These are phyloP conservation scores for Neobulgaria alba DNA, from an alignment of 2,329 filamentous ascomycete genomes.

Conservation along the genomic window DNA sequence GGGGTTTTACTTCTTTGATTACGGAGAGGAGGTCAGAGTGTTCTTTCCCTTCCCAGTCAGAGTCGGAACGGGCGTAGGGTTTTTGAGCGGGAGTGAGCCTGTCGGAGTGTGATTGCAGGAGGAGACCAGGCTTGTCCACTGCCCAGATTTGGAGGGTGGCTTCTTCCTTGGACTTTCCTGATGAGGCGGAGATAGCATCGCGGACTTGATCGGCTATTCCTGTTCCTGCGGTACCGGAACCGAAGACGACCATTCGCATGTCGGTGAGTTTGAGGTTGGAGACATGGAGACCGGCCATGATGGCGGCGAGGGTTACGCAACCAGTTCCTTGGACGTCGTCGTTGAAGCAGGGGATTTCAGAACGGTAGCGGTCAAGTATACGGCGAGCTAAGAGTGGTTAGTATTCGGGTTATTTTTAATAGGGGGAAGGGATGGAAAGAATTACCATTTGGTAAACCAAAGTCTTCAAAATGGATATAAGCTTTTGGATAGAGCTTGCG, in stretches of 20 bases:
- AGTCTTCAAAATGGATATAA: constrained; percentile 86
- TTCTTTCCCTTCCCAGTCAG: constrained; percentile 52
- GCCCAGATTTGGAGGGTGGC: constrained; percentile 75
- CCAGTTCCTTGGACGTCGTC: constrained; percentile 88
- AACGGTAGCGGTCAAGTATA: constrained; percentile 67
- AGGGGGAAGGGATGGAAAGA: too few species aligned
- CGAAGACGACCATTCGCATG: constrained; percentile 66
- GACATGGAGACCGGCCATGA: constrained; percentile 68
- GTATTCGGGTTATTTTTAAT: background rate
- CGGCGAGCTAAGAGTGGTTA: constrained; percentile 40
- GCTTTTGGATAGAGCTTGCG: constrained; percentile 66
- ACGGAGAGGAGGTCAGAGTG: constrained; percentile 55
- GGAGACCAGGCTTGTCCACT: constrained; percentile 71
- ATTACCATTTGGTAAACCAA: constrained; percentile 63
- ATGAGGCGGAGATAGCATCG: constrained; percentile 67
- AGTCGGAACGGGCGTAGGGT: constrained; percentile 54
- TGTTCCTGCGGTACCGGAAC: constrained; percentile 71
- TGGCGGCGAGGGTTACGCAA: constrained; percentile 75
- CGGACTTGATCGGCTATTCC: constrained; percentile 81
- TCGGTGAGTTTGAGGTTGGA: constrained; percentile 58
- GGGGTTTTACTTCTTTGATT: constrained; percentile 63
- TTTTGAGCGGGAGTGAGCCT: constrained; percentile 59
- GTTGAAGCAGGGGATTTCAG: constrained; percentile 75
- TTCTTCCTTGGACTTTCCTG: constrained; percentile 59
- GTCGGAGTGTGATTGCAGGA: constrained; percentile 54